A percentile compares a stretch with the other conserved stretches of the same genome.
These are phyloP conservation scores for Fusarium pseudonygamai DNA, from an alignment of 2,329 filamentous ascomycete genomes.

Conservation along the genomic window DNA sequence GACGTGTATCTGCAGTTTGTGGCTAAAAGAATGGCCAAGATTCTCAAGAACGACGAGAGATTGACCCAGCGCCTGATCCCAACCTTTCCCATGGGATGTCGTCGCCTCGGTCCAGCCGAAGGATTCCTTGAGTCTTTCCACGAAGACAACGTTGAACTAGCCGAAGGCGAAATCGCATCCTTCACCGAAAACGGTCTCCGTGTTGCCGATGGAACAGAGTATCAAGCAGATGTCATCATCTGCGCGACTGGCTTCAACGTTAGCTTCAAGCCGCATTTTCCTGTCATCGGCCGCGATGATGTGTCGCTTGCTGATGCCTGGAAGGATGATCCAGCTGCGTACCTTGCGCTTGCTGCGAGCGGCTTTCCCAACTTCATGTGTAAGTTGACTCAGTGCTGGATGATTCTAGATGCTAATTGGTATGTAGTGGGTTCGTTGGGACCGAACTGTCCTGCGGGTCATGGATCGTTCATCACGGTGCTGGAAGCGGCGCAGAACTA, in stretches of 20 bases:
- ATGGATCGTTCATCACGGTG: slow-evolving; percentile 11
- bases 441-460: slow-evolving; percentile 7
- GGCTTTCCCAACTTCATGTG: slow-evolving; percentile 41
- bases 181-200: slow-evolving; percentile 18
- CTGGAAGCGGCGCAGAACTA: slow-evolving; percentile 15
- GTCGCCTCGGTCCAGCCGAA: slow-evolving; percentile 55
- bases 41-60: slow-evolving; percentile 1
- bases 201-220: slow-evolving; percentile 7
- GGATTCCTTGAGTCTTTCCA: slow-evolving; percentile 50
- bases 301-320: slow-evolving; percentile 39
- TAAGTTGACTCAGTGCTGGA: not conserved
- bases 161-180: slow-evolving; percentile 9
- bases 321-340: slow-evolving; percentile 40
- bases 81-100: slow-evolving; percentile 52
- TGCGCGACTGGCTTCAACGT: slow-evolving; percentile 36
- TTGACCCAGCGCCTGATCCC: slow-evolving; percentile 47
- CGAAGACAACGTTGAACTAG: slow-evolving; percentile 36
- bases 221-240: slow-evolving; percentile 19
- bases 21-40: slow-evolving; percentile 1
- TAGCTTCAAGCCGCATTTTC: slow-evolving; percentile 41
- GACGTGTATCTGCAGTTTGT: not conserved
- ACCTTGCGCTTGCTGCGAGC: slow-evolving; percentile 40
- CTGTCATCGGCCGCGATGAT: slow-evolving; percentile 23
- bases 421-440: not conserved
- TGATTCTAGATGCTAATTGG: fast-evolving